These are phyloP conservation scores for Fimicolochytrium jonesii DNA, from an alignment of 192 early-diverging fungal genomes.

Conservation along the genomic window DNA sequence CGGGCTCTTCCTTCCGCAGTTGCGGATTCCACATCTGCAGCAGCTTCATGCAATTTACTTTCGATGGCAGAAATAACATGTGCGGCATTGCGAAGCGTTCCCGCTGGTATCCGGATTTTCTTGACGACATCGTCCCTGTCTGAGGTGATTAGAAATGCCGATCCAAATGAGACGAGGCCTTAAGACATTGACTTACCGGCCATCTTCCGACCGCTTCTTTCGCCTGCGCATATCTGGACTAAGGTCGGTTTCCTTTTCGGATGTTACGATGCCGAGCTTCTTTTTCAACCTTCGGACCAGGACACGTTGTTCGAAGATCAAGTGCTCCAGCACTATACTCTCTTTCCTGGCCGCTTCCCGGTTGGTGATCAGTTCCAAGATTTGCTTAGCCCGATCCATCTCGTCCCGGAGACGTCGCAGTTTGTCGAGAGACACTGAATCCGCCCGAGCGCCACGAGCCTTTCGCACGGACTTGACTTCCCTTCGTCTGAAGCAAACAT, in stretches of 20 bases:
- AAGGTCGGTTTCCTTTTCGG: slow-evolving; percentile 45
- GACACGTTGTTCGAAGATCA: slow-evolving; percentile 67
- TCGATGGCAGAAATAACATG: slow-evolving; percentile 47
- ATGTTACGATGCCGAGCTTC: slow-evolving; percentile 60
- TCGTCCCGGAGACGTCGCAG: slow-evolving; percentile 75
- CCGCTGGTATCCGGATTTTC: slow-evolving; percentile 62
- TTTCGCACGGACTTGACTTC: slow-evolving; percentile 87
- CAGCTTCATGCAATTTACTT: slow-evolving; percentile 35
- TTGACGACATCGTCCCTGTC: slow-evolving; percentile 16
- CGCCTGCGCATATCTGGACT: slow-evolving; percentile 27
- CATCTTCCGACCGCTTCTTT: slow-evolving; percentile 34
- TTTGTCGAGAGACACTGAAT: slow-evolving; percentile 82
- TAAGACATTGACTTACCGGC: slow-evolving; percentile 27
- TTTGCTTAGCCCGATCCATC: slow-evolving; percentile 66
- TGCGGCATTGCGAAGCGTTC: slow-evolving; percentile 35
- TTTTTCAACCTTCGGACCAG: slow-evolving; percentile 61
- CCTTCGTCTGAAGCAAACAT: slow-evolving; percentile 94
- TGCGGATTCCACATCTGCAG: slow-evolving; percentile 39
- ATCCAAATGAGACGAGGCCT: not conserved
- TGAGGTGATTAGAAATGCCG: not conserved
- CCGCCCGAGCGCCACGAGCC: slow-evolving; percentile 64
- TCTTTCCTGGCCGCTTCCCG: slow-evolving; percentile 77
- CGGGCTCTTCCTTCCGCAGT: slow-evolving; percentile 55
- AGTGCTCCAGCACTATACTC: slow-evolving; percentile 67
- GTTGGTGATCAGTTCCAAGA: slow-evolving; percentile 75